phyloP scores from a whole-genome alignment of 2,329 filamentous ascomycete genomes.

The Didymella pinodella region DNA sequence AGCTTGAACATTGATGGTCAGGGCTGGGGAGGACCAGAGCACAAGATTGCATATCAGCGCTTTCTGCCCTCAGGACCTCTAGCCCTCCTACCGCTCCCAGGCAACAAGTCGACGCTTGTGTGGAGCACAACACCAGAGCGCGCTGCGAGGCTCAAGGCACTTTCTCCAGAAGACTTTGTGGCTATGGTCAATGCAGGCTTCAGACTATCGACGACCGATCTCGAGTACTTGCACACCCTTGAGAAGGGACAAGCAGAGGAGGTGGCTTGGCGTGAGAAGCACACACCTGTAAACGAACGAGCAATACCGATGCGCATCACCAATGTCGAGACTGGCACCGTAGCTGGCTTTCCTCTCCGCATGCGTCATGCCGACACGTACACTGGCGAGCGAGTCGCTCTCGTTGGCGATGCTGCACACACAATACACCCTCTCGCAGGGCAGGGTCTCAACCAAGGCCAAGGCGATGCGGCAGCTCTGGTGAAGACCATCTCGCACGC shows the following conservation, averaged over 20 bases:
- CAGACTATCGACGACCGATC: conserved; percentile 77
- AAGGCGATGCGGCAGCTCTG: conserved; percentile 85
- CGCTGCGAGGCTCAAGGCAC: conserved; percentile 78
- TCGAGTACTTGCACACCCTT: conserved; percentile 80
- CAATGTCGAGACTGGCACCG: conserved; percentile 76
- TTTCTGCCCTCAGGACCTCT: conserved; percentile 93
- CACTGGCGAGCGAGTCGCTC: conserved; percentile 84
- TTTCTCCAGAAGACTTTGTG: conserved; percentile 76
- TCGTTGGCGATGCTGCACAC: conserved; percentile 94
- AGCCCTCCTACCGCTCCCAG: conserved; percentile 88
- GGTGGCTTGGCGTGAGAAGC: conserved; percentile 79
- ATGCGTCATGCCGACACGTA: conserved; percentile 96
- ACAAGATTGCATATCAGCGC: conserved; percentile 88
- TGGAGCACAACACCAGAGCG: conserved; percentile 91
- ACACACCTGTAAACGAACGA: conserved; percentile 63
- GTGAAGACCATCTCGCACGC: conserved; percentile 77
- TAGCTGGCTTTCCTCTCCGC: conserved; percentile 90
- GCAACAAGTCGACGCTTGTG: conserved; percentile 82
- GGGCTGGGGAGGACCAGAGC: conserved; percentile 50
- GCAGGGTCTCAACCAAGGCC: conserved; percentile 92
- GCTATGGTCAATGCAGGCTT: conserved; percentile 95
- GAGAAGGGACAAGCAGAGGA: conserved; percentile 68
- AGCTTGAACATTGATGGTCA: conserved; percentile 74
- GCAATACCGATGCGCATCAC: conserved; percentile 70
- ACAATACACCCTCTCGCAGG: conserved; percentile 94